Conservation (phyloP, 768 basidiomycete genomes). For the Coprinopsis cinerea region DNA sequence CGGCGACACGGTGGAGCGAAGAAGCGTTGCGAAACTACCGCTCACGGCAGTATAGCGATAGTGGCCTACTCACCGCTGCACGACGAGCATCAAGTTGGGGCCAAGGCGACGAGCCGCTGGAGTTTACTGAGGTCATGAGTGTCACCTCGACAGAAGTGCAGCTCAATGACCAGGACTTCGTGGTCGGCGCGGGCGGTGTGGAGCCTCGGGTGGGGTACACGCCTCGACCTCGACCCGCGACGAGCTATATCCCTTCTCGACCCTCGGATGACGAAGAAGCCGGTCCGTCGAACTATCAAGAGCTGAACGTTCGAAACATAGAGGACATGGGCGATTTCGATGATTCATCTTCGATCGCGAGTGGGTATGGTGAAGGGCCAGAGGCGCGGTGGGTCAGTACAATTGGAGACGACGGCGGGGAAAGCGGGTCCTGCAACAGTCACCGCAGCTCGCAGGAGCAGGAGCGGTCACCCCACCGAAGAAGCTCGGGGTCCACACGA, state of each 20-base stretch:
- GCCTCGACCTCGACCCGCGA: background rate
- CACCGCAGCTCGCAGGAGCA: background rate
- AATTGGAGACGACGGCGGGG: conserved; percentile 4
- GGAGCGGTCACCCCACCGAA: background rate
- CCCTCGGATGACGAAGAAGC: background rate
- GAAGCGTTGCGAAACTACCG: conserved; percentile 33
- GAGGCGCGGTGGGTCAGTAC: conserved; percentile 6
- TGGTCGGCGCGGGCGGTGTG: conserved; percentile 15
- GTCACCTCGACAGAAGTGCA: conserved; percentile 34
- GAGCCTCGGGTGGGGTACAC: conserved; percentile 4
- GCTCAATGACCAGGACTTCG: conserved; percentile 24
- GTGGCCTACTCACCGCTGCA: conserved; percentile 32
- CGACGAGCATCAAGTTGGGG: conserved; percentile 67
- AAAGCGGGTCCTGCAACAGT: conserved; percentile 1
- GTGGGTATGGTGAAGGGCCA: conserved; percentile 9
- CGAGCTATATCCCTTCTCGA: background rate
- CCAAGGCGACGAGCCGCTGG: conserved; percentile 34
- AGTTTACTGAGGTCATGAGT: conserved; percentile 28
- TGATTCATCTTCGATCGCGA: conserved; percentile 8
- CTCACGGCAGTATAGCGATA: conserved; percentile 11
- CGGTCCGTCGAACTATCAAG: background rate
- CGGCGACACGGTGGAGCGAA: conserved; percentile 35
- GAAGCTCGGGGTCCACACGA: conserved; percentile 3
- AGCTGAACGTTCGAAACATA: background rate
- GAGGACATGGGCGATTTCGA: conserved; percentile 1